phyloP scores from a whole-genome alignment of 495 filamentous ascomycete genomes.

The Astrothelium macrocarpum region DNA sequence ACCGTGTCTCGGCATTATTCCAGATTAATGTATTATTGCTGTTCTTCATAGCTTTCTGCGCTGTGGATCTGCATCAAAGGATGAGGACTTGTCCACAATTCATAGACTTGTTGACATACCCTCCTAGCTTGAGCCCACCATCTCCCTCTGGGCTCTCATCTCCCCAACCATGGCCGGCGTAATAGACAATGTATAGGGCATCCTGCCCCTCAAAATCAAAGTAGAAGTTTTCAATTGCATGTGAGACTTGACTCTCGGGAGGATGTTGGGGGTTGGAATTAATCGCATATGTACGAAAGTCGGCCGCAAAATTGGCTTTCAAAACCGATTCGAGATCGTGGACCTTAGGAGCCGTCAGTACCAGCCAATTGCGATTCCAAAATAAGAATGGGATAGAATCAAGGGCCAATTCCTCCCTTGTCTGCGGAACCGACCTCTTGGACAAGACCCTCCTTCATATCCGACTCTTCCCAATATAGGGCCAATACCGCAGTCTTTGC shows the following conservation, averaged over 20 bases:
- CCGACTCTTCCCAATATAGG: constrained; percentile 7
- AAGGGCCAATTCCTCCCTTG: not conserved
- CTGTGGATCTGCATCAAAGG: not conserved
- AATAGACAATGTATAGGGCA: constrained; percentile 3
- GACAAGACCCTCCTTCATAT: constrained; percentile 4
- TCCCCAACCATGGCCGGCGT: constrained; percentile 2
- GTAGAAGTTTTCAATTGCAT: constrained; percentile 3
- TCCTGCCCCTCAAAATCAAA: not conserved
- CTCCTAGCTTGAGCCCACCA: constrained; percentile 4
- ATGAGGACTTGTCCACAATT: not conserved
- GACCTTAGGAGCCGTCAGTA: not conserved
- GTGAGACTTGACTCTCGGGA: not conserved
- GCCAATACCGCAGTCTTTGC: not conserved
- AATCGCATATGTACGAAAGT: constrained; percentile 2
- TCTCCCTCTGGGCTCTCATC: constrained; percentile 4
- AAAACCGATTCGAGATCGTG: not conserved
- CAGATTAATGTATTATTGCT: not conserved
- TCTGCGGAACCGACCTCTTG: constrained; percentile 4
- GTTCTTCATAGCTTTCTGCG: constrained; percentile 5
- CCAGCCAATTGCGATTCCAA: not conserved
- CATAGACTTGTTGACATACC: not conserved
- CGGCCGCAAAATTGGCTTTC: not conserved
- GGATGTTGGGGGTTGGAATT: not conserved
- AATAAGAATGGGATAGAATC: not conserved
- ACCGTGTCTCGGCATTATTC: not conserved